A percentile compares a stretch with the other conserved stretches of the same genome.
phyloP scores from a whole-genome alignment of 2,329 filamentous ascomycete genomes.

The Amylocarpus encephaloides region DNA sequence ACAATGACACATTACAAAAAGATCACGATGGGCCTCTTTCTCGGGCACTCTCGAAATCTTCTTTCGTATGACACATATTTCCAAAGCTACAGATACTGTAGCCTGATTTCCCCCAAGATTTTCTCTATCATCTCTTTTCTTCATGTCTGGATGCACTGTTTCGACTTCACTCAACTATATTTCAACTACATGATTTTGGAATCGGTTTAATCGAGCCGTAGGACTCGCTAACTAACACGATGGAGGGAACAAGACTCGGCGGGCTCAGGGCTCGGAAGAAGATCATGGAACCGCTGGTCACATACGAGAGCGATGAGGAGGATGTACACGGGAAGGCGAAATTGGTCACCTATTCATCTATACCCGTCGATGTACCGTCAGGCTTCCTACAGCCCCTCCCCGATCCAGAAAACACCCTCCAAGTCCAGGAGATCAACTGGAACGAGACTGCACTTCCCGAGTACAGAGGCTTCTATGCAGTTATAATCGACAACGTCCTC shows the following conservation, averaged over 20 bases:
- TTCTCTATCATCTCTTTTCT: no score
- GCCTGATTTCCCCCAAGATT: no score
- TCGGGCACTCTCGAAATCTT: no score
- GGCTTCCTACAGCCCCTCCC: slow-evolving; percentile 43
- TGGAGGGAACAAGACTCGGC: neutral
- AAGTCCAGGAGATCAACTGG: slow-evolving; percentile 48
- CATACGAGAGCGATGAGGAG: neutral
- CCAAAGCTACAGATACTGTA: no score
- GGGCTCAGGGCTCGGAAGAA: slow-evolving; percentile 4
- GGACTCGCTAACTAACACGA: no score
- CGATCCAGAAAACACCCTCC: slow-evolving; percentile 38
- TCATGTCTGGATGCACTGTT: no score
- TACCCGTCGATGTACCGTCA: slow-evolving; percentile 36
- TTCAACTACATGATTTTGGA: no score
- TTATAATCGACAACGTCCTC: slow-evolving; percentile 58
- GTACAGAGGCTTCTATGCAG: slow-evolving; percentile 50
- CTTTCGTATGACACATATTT: no score
- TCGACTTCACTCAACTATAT: no score
- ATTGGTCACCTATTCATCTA: slow-evolving; percentile 31
- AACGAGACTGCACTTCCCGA: slow-evolving; percentile 41
- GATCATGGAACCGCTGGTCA: neutral
- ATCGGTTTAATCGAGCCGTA: no score
- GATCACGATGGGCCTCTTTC: no score
- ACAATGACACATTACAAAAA: no score
- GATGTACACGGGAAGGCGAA: slow-evolving; percentile 6